Evolutionary conservation across 345 rosid species (phyloP).

Genomic region (Eucalyptus shirleyi): DNA sequence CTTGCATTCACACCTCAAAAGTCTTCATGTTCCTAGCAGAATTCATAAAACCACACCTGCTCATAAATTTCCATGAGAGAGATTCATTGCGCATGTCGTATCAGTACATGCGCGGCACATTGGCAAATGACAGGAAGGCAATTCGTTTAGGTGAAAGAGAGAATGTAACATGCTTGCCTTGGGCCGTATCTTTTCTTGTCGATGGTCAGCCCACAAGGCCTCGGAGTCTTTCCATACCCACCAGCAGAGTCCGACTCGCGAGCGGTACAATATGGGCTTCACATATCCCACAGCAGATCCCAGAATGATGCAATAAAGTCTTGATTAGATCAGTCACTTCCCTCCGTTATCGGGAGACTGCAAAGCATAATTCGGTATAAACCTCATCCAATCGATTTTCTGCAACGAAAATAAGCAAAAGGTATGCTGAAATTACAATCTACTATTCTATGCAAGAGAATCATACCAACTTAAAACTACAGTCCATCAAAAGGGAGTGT

Average conservation of each 20-base stretch:
- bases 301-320: slow-evolving; percentile 51
- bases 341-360: slow-evolving; percentile 11
- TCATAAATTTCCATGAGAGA: neutral
- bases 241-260: slow-evolving; percentile 7
- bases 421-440: neutral
- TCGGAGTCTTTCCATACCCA: slow-evolving; percentile 19
- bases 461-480: neutral
- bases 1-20: slow-evolving; percentile 90
- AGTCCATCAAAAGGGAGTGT: neutral
- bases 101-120: neutral
- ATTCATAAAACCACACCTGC: slow-evolving; percentile 85
- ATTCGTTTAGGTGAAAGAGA: neutral
- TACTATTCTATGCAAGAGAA: neutral
- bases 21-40: slow-evolving; percentile 76
- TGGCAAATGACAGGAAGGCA: neutral
- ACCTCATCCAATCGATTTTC: slow-evolving; percentile 61
- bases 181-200: slow-evolving; percentile 78
- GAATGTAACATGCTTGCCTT: slow-evolving; percentile 15
- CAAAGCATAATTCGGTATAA: slow-evolving; percentile 50
- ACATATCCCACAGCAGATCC: slow-evolving; percentile 40
- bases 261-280: slow-evolving; percentile 19
- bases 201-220: slow-evolving; percentile 24
- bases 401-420: neutral
- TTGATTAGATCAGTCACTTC: slow-evolving; percentile 4
- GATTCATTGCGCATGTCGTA: neutral